phyloP scores from a whole-genome alignment of 768 basidiomycete species.

The Paxillus ammoniavirescens region DNA sequence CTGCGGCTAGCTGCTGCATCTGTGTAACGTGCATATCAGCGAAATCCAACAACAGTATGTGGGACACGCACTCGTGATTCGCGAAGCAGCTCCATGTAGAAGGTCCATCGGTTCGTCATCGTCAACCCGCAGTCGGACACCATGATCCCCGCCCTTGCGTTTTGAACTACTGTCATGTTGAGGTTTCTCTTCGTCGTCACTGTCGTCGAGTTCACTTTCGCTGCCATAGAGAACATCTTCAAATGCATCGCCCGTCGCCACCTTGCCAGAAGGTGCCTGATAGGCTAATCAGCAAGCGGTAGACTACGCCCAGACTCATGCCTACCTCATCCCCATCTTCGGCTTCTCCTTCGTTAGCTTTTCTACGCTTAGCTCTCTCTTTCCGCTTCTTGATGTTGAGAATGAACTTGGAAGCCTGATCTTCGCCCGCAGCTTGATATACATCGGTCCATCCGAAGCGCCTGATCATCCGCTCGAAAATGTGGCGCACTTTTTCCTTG shows the following conservation, averaged over 20 bases:
- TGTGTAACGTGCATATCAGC: conserved; percentile 21
- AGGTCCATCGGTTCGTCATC: conserved; percentile 96
- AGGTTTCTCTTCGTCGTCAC: conserved; percentile 53
- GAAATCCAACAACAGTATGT: not conserved
- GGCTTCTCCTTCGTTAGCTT: conserved; percentile 55
- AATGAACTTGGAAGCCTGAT: conserved; percentile 85
- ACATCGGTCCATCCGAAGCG: conserved; percentile 89
- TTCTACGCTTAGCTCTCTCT: conserved; percentile 89
- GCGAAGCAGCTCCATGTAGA: conserved; percentile 72
- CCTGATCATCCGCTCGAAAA: conserved; percentile 93
- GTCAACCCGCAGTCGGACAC: conserved; percentile 76
- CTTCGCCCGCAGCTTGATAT: conserved; percentile 67
- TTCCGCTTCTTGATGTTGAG: conserved; percentile 95
- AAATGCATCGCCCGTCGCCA: conserved; percentile 80
- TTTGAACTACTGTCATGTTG: conserved; percentile 33
- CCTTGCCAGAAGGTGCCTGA: conserved; percentile 47
- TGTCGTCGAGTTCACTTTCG: conserved; percentile 84
- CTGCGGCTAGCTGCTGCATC: conserved; percentile 48
- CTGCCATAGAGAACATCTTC: conserved; percentile 97
- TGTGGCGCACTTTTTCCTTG: conserved; percentile 94
- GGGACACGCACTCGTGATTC: conserved; percentile 60
- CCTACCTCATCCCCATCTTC: conserved; percentile 55
- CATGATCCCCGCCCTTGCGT: conserved; percentile 38
- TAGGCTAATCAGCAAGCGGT: conserved; percentile 7
- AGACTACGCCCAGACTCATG: not conserved